phyloP scores from a whole-genome alignment of 495 filamentous ascomycete genomes.

The Coniosporium apollinis region DNA sequence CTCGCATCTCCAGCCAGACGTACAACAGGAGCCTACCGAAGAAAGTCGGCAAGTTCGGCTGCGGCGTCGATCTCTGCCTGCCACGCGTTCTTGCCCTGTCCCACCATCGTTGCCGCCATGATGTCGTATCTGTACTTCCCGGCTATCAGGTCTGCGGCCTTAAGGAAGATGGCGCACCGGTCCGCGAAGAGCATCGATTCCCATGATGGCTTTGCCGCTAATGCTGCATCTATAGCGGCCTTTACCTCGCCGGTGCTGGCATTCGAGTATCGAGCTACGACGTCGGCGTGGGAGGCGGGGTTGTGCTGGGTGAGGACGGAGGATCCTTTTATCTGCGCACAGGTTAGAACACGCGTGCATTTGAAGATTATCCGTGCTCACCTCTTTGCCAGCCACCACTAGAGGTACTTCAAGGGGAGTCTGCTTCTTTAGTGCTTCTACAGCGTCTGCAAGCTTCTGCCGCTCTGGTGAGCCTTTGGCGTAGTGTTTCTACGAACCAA shows the following conservation, averaged over 20 bases:
- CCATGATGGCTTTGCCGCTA: slow-evolving; percentile 69
- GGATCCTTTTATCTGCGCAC: slow-evolving; percentile 31
- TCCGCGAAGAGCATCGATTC: slow-evolving; percentile 69
- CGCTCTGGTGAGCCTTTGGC: slow-evolving; percentile 64
- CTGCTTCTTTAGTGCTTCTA: slow-evolving; percentile 42
- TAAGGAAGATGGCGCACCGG: slow-evolving; percentile 83
- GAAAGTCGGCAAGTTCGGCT: slow-evolving; percentile 80
- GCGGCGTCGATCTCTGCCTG: slow-evolving; percentile 93
- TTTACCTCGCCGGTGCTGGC: slow-evolving; percentile 56
- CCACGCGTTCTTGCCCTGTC: slow-evolving; percentile 93
- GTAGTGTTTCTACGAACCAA: slow-evolving; percentile 58
- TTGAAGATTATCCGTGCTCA: slow-evolving; percentile 15
- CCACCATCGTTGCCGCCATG: slow-evolving; percentile 85
- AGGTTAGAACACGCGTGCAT: slow-evolving; percentile 5
- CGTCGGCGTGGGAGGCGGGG: slow-evolving; percentile 54
- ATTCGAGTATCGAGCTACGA: slow-evolving; percentile 62
- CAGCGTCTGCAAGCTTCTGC: slow-evolving; percentile 49
- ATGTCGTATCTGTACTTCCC: slow-evolving; percentile 85
- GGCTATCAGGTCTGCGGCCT: slow-evolving; percentile 75
- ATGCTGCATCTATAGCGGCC: slow-evolving; percentile 60
- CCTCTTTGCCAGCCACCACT: slow-evolving; percentile 62
- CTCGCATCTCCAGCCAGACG: slow-evolving; percentile 4
- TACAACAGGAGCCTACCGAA: slow-evolving; percentile 24
- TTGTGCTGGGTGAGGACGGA: slow-evolving; percentile 45
- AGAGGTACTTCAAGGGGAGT: slow-evolving; percentile 57